Evolutionary conservation across 352 stramenopile species (phyloP), one percentile per base, ranked within the genome.

Genomic region (Pythium aphanidermatum): DNA sequence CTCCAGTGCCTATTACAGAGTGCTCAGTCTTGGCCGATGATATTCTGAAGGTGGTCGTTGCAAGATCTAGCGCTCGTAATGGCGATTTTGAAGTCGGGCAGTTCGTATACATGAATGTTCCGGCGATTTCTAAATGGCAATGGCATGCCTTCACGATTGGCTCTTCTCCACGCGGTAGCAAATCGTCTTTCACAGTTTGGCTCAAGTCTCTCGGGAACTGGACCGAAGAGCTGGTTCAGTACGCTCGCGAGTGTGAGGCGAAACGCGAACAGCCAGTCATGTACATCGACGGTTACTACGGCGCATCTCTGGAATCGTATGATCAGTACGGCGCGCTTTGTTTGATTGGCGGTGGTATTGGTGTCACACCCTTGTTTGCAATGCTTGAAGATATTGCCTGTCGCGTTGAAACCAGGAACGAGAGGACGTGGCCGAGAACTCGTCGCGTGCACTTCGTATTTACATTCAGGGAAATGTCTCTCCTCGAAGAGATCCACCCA

Each of bases 71-170:
- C 1, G 29, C 40, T 7, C 26, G 36, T 12, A 44, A 53, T 13
- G 53, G 51, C 5, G 23, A 36, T 19, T 83, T 60, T 55, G 14
- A 52, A 3, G 51, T 75, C 28, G 67, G 67, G 5, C 61, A 76
- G 33, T 72, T 78, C 28, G 45, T 79, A 17, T 79, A 78, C 49
- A 16, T 79, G 20, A 74, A 72, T 27, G 63, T 60, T 2, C 69
- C 65, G 0, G 17, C 56, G 9, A 57, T 81, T 35, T 76, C 68
- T 16, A 75, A 69, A 55, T 46, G 68, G 3, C 63, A 82, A 49
- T 82, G 67, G 70, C 70, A 82, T 33, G 48, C 67, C 12, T 73
- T 82, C 50, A 76, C 63, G 11, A 59, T 82, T 21, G 58, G 51
- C 5, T 76, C 66, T 10, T 73, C 69, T n/a, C 69, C 68, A 3